phyloP scores from a whole-genome alignment of 2,329 filamentous ascomycete genomes.

The Trichoderma sp. region DNA sequence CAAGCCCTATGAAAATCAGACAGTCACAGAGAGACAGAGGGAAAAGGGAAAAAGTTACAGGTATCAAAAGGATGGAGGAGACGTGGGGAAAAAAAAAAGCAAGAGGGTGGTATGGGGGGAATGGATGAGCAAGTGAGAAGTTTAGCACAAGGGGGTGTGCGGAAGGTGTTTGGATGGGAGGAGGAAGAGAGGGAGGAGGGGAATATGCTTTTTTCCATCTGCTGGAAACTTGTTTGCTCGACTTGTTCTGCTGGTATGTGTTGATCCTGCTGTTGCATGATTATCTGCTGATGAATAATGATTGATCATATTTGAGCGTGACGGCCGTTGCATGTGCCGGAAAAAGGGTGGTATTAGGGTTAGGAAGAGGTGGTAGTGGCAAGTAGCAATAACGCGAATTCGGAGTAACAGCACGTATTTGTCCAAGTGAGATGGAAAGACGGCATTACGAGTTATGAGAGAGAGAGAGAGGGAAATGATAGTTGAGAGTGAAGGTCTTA shows the following conservation, averaged over 20 bases:
- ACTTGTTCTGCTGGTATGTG: neutral
- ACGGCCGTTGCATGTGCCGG: neutral
- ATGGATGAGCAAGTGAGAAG: neutral
- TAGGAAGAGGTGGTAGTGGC: neutral
- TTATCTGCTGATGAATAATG: conserved; percentile 14
- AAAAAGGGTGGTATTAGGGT: neutral
- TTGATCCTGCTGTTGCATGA: neutral
- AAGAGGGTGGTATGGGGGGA: neutral
- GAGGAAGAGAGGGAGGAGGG: neutral
- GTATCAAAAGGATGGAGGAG: neutral
- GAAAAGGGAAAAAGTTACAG: neutral
- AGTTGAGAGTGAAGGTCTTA: neutral
- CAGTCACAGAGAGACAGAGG: neutral
- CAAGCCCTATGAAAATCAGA: neutral
- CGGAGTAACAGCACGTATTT: neutral
- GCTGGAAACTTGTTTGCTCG: neutral
- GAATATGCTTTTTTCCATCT: neutral
- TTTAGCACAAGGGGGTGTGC: neutral
- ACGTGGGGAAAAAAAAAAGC: neutral
- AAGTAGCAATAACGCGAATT: neutral
- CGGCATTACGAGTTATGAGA: neutral
- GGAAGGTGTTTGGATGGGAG: neutral
- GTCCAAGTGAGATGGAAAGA: neutral
- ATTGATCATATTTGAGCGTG: neutral
- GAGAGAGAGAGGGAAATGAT: neutral